Evolutionary conservation across 306 rosid species (phyloP), one percentile per base, ranked within the genome.

Genomic region (Fragaria ananassa): DNA sequence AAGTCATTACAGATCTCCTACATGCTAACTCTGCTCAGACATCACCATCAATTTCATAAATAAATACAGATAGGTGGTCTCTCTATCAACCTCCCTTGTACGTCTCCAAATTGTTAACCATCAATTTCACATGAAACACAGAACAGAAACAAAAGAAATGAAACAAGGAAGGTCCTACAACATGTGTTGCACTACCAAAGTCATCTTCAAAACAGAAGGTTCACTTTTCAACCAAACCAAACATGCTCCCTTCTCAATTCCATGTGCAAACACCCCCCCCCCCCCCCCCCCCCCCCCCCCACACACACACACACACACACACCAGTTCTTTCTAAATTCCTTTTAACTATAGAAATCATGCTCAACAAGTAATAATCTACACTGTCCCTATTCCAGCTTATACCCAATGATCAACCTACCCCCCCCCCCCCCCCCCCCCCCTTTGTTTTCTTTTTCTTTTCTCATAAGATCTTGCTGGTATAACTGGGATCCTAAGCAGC

Each of bases 171-270:
- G 61, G 87, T 60, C 34, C 84, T 82, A 42, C 68, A 12, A 19
- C 93, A 87, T 84, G 91, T 85, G 90, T 72, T 12, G 76, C 67
- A 39, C 62, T 15, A 31, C 75, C 12, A 76, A 83, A 83, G 75
- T 80, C 77, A 41, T 68, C 74, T 25, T 71, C 51, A 23, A 53
- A 27, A 45, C 37, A 66, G 37, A 72, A 62, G 70, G 15, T 74
- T 56, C 73, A 18, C 74, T 56, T 54, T 35, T 41, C 77, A 75
- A 74, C 27, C 39, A 23, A 23, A 79, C 83, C 83, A 53, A 76
- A 83, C 85, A 73, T 78, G 89, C 84, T 74, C 78, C 51, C 64
- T 54, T 72, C 67, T 49, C 31, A 47, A 8, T 58, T 56, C 81
- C 87, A 81, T 78, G 76, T 74, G 76, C 83, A 29, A 29, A n/a